These are phyloP conservation scores for Penicillium sclerotiorum DNA, from an alignment of 2,329 filamentous ascomycete genomes.

Conservation along the genomic window DNA sequence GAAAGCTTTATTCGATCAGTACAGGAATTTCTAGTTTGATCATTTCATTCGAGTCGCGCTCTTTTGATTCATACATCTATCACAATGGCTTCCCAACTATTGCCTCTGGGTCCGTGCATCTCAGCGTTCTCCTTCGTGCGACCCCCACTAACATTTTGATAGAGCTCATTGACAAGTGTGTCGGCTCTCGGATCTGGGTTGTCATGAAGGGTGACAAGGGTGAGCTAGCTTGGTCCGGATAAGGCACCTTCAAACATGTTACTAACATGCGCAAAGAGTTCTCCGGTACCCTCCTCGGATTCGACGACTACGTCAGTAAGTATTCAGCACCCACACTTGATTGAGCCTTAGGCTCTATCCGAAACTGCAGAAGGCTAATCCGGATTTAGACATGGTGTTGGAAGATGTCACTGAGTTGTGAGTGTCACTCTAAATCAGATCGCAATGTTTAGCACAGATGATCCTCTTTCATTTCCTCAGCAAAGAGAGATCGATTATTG, in stretches of 20 bases:
- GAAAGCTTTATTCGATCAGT: not conserved
- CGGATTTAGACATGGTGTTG: conserved; percentile 82
- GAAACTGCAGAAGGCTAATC: conserved; percentile 15
- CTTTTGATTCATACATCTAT: not conserved
- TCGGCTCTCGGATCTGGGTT: conserved; percentile 96
- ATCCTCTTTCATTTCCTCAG: not conserved
- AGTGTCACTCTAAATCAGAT: conserved; percentile 30
- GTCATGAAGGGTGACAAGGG: conserved; percentile 99
- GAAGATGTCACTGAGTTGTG: conserved; percentile 98
- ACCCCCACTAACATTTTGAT: conserved; percentile 29
- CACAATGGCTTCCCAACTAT: conserved; percentile 71
- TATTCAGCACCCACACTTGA: too few species aligned
- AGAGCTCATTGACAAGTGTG: conserved; percentile 99
- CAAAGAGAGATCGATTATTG: not conserved
- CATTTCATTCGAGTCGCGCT: not conserved
- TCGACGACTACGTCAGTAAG: conserved; percentile 99
- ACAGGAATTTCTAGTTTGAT: not conserved
- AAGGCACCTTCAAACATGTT: not conserved
- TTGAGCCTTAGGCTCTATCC: conserved; percentile 5
- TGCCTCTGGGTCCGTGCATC: conserved; percentile 67
- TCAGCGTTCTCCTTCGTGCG: conserved; percentile 8
- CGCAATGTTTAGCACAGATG: not conserved
- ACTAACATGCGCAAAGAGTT: conserved; percentile 68
- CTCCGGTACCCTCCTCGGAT: conserved; percentile 88
- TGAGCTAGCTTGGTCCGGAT: conserved; percentile 42